Evolutionary conservation across 768 basidiomycete species (phyloP).

Genomic region (Exsudoporus frostii): DNA sequence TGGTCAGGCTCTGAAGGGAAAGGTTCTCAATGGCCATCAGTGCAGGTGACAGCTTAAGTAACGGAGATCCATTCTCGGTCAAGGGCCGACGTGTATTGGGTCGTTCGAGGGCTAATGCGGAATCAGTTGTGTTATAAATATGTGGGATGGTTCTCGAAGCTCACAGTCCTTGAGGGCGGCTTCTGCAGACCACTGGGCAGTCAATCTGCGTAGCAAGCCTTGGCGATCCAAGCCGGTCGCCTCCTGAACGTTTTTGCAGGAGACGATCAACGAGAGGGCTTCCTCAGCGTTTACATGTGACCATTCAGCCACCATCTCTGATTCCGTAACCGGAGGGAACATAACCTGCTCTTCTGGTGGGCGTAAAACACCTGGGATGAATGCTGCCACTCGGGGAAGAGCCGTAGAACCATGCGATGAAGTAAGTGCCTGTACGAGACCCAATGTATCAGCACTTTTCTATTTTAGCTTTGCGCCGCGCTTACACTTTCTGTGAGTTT

Average conservation of each 20-base stretch:
- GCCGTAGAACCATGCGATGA: conserved; percentile 36
- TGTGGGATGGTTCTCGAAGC: conserved; percentile 25
- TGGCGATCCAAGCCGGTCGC: conserved; percentile 63
- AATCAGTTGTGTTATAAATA: conserved; percentile 8
- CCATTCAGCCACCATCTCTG: conserved; percentile 20
- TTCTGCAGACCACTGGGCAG: conserved; percentile 68
- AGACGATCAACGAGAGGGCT: conserved; percentile 55
- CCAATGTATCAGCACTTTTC: conserved; percentile 13
- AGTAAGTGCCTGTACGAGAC: conserved; percentile 42
- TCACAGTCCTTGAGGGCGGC: conserved; percentile 73
- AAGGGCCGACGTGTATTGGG: conserved; percentile 55
- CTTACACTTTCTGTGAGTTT: conserved; percentile 56
- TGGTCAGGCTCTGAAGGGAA: conserved; percentile 79
- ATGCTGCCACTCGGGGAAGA: conserved; percentile 35
- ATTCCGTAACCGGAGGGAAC: conserved; percentile 35
- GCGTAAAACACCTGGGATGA: conserved; percentile 41
- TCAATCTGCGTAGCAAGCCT: conserved; percentile 51
- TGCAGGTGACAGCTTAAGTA: conserved; percentile 78
- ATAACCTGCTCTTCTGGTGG: conserved; percentile 42
- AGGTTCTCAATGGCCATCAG: conserved; percentile 91
- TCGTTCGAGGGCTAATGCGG: conserved; percentile 50
- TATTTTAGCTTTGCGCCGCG: conserved; percentile 13
- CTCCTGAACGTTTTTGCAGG: conserved; percentile 52
- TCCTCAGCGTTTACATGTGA: conserved; percentile 50
- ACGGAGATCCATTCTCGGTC: conserved; percentile 67